Conservation (phyloP, 2,329 filamentous ascomycete genomes). For the Alternaria dauci region DNA sequence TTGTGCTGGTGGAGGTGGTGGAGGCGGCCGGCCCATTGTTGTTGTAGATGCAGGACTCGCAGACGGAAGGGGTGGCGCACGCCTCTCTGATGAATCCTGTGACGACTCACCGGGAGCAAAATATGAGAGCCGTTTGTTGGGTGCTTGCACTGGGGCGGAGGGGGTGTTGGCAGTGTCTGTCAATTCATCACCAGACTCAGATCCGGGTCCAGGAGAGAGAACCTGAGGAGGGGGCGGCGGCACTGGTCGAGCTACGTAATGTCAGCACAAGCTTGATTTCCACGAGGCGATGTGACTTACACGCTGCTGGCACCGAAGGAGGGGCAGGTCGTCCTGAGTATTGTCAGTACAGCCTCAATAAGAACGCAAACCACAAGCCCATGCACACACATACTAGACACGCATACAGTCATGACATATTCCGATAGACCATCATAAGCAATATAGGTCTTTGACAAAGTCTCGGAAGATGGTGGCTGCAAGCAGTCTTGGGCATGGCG, state of each 20-base stretch:
- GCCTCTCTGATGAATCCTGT: conserved; percentile 41
- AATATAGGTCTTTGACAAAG: conserved; percentile 45
- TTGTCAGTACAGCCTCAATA: conserved; percentile 23
- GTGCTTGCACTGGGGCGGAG: conserved; percentile 36
- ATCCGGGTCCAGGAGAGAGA: conserved; percentile 76
- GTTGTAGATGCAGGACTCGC: conserved; percentile 47
- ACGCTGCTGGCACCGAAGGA: conserved; percentile 48
- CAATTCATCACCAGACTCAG: conserved; percentile 88
- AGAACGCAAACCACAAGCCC: not conserved
- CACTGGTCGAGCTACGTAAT: conserved; percentile 66
- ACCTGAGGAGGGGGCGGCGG: conserved; percentile 63
- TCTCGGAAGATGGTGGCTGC: conserved; percentile 39
- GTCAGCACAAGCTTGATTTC: not conserved
- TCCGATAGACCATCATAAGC: conserved; percentile 45
- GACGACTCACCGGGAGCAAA: conserved; percentile 50
- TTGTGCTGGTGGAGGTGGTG: conserved; percentile 57
- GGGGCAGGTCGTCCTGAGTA: conserved; percentile 53
- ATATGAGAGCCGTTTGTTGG: conserved; percentile 53
- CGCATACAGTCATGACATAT: conserved; percentile 51
- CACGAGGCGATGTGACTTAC: conserved; percentile 30
- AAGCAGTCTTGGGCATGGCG: conserved; percentile 33
- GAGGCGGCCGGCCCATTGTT: conserved; percentile 52
- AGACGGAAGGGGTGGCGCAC: conserved; percentile 63
- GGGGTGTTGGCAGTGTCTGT: conserved; percentile 46
- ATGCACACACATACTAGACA: conserved; percentile 47